phyloP scores from a whole-genome alignment of 2,329 filamentous ascomycete species.

The Apiospora saccharicola region DNA sequence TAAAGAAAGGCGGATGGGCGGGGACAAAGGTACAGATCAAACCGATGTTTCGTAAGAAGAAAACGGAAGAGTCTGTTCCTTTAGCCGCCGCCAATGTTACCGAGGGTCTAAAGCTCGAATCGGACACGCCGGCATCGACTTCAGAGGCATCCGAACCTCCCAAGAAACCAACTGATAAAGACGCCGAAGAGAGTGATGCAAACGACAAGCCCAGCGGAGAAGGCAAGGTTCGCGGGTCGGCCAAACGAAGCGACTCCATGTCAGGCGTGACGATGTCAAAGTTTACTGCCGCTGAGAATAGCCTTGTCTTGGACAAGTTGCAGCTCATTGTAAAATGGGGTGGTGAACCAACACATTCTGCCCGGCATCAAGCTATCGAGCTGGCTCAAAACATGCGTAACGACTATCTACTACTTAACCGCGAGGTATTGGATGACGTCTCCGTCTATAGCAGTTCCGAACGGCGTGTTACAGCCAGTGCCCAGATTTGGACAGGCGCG shows the following conservation, averaged over 20 bases:
- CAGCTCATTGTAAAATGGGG: slow-evolving; percentile 99
- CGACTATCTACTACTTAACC: slow-evolving; percentile 90
- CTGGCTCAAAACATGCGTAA: slow-evolving; percentile 96
- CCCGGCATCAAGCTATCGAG: slow-evolving; percentile 94
- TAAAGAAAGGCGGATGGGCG: slow-evolving; percentile 92
- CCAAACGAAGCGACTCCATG: slow-evolving; percentile 77
- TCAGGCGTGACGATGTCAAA: slow-evolving; percentile 92
- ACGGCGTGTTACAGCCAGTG: slow-evolving; percentile 90
- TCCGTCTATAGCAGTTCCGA: slow-evolving; percentile 96
- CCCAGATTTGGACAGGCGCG: slow-evolving; percentile 91
- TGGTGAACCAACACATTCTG: slow-evolving; percentile 96
- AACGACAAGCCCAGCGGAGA: slow-evolving; percentile 34
- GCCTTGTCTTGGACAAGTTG: slow-evolving; percentile 91
- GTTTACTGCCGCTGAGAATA: slow-evolving; percentile 91
- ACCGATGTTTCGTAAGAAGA: slow-evolving; percentile 95
- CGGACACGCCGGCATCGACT: slow-evolving; percentile 39
- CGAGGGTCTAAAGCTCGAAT: slow-evolving; percentile 44
- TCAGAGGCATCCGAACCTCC: slow-evolving; percentile 34
- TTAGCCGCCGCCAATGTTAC: slow-evolving; percentile 41
- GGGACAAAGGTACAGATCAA: slow-evolving; percentile 99
- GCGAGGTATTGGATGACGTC: slow-evolving; percentile 90
- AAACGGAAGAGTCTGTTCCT: slow-evolving; percentile 62
- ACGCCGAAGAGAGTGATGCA: slow-evolving; percentile 28
- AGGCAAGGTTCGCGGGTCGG: slow-evolving; percentile 45
- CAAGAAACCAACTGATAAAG: slow-evolving; percentile 28